Conservation (phyloP, 75 land plant genomes). For the Pinus albicaulis region DNA sequence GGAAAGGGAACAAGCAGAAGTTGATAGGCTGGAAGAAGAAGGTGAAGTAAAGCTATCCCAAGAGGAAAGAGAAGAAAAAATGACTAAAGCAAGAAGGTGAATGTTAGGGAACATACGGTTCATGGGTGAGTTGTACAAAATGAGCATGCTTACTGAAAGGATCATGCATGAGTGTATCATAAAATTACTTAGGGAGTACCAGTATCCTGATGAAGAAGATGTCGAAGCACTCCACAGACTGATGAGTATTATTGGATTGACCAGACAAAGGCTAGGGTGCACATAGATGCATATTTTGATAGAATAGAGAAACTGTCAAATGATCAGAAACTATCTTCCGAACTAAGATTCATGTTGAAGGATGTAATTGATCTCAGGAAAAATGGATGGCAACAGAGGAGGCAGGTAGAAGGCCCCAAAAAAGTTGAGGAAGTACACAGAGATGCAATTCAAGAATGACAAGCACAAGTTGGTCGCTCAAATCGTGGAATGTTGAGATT, state of each 20-base stretch:
- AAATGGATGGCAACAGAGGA: conserved; percentile 92
- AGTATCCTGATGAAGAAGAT: conserved; percentile 90
- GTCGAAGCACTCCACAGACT: conserved; percentile 88
- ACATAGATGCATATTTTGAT: conserved; percentile 85
- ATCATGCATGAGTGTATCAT: conserved; percentile 96
- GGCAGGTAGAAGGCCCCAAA: conserved; percentile 97
- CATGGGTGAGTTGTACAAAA: conserved; percentile 91
- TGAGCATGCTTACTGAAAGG: conserved; percentile 88
- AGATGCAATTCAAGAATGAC: conserved; percentile 84
- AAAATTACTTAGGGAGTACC: conserved; percentile 62
- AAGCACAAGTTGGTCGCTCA: conserved; percentile 58
- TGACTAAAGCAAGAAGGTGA: conserved; percentile 63
- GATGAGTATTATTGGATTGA: conserved; percentile 99
- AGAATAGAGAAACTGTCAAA: conserved; percentile 55
- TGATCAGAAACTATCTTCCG: conserved; percentile 73
- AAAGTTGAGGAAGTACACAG: conserved; percentile 96
- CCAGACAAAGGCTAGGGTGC: conserved; percentile 73
- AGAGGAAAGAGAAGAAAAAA: conserved; percentile 76
- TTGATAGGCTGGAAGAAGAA: conserved; percentile 65
- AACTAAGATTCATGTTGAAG: conserved; percentile 83
- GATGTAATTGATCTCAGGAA: conserved; percentile 88
- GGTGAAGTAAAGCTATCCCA: conserved; percentile 56
- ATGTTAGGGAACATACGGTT: conserved; percentile 94
- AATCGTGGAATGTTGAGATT: conserved; percentile 65
- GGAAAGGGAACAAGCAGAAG: conserved; percentile 87